Evolutionary conservation across 164 flowering plant genomes (phyloP), one percentile per base, ranked within the genome.

Genomic region (Buxus sempervirens): DNA sequence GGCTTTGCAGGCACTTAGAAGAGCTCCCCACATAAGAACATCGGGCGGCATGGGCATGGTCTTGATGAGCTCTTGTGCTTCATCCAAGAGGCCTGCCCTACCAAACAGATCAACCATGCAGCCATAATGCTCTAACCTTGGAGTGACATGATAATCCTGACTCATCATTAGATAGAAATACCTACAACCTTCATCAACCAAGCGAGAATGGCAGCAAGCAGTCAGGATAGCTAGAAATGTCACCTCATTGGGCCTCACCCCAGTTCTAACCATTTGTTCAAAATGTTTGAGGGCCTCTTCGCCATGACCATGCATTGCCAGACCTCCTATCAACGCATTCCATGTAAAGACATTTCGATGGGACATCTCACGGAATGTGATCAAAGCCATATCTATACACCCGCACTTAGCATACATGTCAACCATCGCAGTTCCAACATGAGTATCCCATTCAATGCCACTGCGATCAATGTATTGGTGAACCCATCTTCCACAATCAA

Each of bases 361-460:
- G 13, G 54, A 64, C 72, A 78, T 65, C 45, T 60, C 65, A 58
- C 70, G 27, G 58, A 84, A 86, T 48, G 65, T 70, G 22, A 55
- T 22, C 65, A 78, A 24, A 38, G 86, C 82, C 75, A 72, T 78
- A 14, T 85, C 84, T 26, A 83, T 71, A 62, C 79, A 78, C 3
- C 89, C 91, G 72, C 87, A 87, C 56, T 85, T 87, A 5, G 88
- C 82, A 75, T 83, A 83, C 86, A 87, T 83, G 70, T 85, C 87
- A 25, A 85, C 64, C 80, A 87, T 55, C 9, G 86, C 79, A 5
- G 86, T 84, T 66, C 84, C 88, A 27, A 84, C 59, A 64, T 82
- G 81, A 59, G 57, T 58, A 62, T 84, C 87, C 79, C 82, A 75
- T 42, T 73, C 76, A 26, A 83, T 78, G 24, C 77, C 75, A 60